Base-by-base conservation (phyloP, 2,329 filamentous ascomycete species). In the Talaromyces sp. region DNA sequence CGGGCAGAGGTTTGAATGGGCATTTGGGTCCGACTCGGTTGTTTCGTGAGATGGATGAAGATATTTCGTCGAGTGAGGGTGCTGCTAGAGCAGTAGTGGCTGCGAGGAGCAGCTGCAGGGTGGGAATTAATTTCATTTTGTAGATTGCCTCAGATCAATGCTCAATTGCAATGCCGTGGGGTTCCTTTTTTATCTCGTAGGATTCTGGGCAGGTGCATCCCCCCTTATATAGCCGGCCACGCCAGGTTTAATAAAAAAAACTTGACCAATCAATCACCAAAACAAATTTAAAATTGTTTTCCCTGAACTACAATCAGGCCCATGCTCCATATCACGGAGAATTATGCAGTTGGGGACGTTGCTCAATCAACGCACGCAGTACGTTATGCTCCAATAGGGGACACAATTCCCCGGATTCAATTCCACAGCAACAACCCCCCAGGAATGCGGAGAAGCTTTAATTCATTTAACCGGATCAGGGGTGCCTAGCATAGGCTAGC, bases 1-100 rank as follows among this genome's bases (percentile, higher is more conserved):
- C 24, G 11, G 75, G 74, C 6, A 76, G 68, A 27, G 74, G 72
- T 31, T 67, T 68, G 68, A 76, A 76, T 11, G 74, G 70, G 10
- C 66, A 68, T 9, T 74, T 69, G 2, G 75, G 75, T 3, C 70
- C 68, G 62, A 73, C 72, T 11, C 69, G 69, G 2, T 72, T 66
- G 43, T 68, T 71, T 56, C 74, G 67, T 5, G 69, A 66, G n/a
- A 65, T 47, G 11, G 57, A 47, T 39, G 35, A 6, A 35, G 57
- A 45, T 24, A 33, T 61, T 16, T 56, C 50, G 7, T 65, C 63
- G 16, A 22, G 19, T 19, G 49, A 43, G 4, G 63, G 63, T 31
- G 39, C 63, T 37, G 63, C 63, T 14, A 61, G 8, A 9, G 49
- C 63, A 24, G 57, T 43, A 7, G 31, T 56, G 10, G 35, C 49